Evolutionary conservation across 2,329 filamentous ascomycete genomes (phyloP), one percentile per base, ranked within the genome.

Genomic region (Nemania diffusa): DNA sequence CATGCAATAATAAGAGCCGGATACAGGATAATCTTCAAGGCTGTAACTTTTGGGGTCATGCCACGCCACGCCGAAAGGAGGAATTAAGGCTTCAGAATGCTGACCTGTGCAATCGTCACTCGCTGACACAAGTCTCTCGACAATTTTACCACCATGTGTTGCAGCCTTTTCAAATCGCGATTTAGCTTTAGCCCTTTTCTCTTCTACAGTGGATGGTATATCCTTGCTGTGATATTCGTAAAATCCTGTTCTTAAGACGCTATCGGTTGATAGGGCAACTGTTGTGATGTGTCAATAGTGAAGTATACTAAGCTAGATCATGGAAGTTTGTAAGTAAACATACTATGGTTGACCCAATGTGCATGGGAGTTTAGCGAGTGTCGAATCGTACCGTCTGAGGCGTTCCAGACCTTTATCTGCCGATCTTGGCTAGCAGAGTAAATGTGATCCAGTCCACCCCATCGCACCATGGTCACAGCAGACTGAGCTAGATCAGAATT

Each of bases 221-320:
- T 82, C 83, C 69, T 88, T 87, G 17, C 90, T 90, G 78, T 97
- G 94, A 75, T 98, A 40, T 17, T 40, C 95, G 76, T 92, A 92
- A 81, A 91, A 99, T 1, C 88, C 91, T 0, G 94, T 97, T 57
- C 94, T 88, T 40, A 97, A 84, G 1, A 91, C 94, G 75, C 94
- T 96, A 75, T 98, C 96, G 3, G 94, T 97, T 0, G 94, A 97
- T 4, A 99, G 85, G 0, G 96, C 94, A 24, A 99, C 68, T 70
- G 20, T 5, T 9, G 20, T 11, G 5, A 27, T 17, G 17, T 57
- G 64, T 68, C 13, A 68, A 22, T 11, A 9, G 2, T 26, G 29
- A 29, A n/a, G 42, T 46, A 5, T 20, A 37, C 32, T 22, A 26
- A 20, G n/a, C 7, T 40, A 52, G 34, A 24, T 64, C 15, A 32